Base-by-base conservation (phyloP, 148 eudicot species). In the Camellia granthamiana region DNA sequence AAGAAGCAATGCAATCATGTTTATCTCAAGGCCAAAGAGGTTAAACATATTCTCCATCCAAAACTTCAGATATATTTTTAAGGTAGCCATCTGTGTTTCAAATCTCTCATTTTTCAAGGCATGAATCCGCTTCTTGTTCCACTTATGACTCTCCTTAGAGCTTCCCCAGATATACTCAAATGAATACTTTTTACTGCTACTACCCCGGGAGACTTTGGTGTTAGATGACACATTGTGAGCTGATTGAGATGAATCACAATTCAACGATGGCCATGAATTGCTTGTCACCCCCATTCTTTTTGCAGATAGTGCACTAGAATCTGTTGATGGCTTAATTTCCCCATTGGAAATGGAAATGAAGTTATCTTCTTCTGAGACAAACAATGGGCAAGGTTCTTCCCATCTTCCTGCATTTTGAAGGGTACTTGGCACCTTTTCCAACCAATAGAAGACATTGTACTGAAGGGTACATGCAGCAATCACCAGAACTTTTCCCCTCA, bases 1-100 rank as follows among this genome's bases (percentile, higher is more conserved):
- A 75, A 95, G 87, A 84, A 95, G 90, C 88, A 95, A 77, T 44
- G 87, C 93, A 75, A 95, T 86, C 98, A 93, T 93, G 79, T 90
- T 95, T 66, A 95, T 93, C 90, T 95, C 98, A 44, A 95, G 94
- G 44, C 98, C 97, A 83, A 93, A 95, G 67, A 95, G 96, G 81
- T 91, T 93, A 80, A 93, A 95, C 90, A 90, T 86, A 84, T 95
- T 95, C 82, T 95, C 98, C 61, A 87, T 77, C 98, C 98, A 93
- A 83, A 91, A 95, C 89, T 90, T 95, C 85, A 94, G 79, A 81
- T 94, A 94, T 43, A 91, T 88, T 85, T 92, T 92, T 76, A 94
- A 86, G 42, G 94, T 89, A 69, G 88, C 87, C 88, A 85, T 90
- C 82, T 94, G 98, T 84, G 88, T 89, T 78, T 94, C 94, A 87